Evolutionary conservation across 495 filamentous ascomycete species (phyloP).

Genomic region (Xylaria bambusicola): DNA sequence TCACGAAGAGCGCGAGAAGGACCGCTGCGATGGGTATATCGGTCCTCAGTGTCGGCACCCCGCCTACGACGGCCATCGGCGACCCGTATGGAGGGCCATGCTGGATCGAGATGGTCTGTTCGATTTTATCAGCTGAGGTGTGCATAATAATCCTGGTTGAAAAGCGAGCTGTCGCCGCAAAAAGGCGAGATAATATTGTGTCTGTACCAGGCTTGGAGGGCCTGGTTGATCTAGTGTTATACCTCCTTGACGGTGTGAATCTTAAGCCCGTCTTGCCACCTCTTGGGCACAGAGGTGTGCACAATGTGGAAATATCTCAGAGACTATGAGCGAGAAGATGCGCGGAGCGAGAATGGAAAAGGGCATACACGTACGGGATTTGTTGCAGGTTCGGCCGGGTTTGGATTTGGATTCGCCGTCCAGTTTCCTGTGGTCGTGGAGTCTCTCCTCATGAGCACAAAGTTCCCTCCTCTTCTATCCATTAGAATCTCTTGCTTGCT

Average conservation of each 20-base stretch:
- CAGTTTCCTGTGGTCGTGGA: slow-evolving; percentile 10
- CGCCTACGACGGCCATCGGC: slow-evolving; percentile 57
- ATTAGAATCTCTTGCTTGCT: too few species aligned
- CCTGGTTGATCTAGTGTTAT: neutral
- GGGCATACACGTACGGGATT: slow-evolving; percentile 7
- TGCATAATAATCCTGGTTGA: too few species aligned
- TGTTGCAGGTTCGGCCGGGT: neutral
- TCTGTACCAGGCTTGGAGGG: too few species aligned
- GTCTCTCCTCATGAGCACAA: slow-evolving; percentile 2
- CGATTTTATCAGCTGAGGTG: too few species aligned
- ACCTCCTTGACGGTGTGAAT: too few species aligned
- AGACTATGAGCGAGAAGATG: neutral
- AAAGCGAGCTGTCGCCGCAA: too few species aligned
- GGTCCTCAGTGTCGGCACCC: slow-evolving; percentile 52
- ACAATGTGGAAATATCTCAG: neutral
- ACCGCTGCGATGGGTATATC: slow-evolving; percentile 68
- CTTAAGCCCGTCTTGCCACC: too few species aligned
- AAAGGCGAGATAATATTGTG: too few species aligned
- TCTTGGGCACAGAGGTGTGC: neutral
- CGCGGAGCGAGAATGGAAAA: neutral
- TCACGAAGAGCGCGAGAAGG: slow-evolving; percentile 66
- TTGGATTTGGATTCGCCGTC: slow-evolving; percentile 12
- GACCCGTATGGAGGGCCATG: slow-evolving; percentile 37
- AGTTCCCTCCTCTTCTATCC: neutral
- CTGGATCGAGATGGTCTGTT: neutral